Base-by-base conservation (phyloP, 176 grass and related monocot species). In the Dendrocalamus sinicus region DNA sequence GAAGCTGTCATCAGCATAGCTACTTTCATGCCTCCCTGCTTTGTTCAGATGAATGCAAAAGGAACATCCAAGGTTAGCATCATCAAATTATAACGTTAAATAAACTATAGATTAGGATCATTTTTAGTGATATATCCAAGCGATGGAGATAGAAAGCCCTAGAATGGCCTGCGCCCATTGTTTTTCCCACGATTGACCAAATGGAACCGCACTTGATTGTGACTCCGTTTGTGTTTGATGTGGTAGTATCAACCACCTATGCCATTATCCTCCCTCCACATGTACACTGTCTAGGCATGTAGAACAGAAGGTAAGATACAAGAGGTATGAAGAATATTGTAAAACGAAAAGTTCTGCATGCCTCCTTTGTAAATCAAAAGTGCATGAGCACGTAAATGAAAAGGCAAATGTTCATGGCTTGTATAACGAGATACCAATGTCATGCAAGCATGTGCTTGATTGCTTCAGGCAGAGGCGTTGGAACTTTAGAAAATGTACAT, bases 181-280 rank as follows among this genome's bases (percentile, higher is more conserved):
- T 54, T 46, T 75, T 64, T 81, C 26, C 37, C 72, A 19, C 57
- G 37, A 46, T 24, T 24, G 84, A 77, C 78, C 61, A 72, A 28
- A 72, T 10, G 26, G 55, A 53, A 23, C 43, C 66, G 39, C 23
- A 57, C 7, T 81, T 75, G 86, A 76, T 50, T 35, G 62, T 12
- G 86, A 72, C 84, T 69, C 62, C 51, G 45, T 28, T 51, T 20
- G 39, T 43, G 67, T 43, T 19, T 43, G 67, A 70, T 70, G 67
- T 43, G 37, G 67, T 22, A 43, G 65, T 87, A 52, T 75, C 80
- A 90, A 87, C 89, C 28, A 87, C 84, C 74, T 44, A 59, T 4
- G 11, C 39, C 80, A 90, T 43, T 87, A 83, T 73, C 39, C 68
- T 43, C 15, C 28, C 20, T 87, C 84, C 59, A 67, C 73, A 44